phyloP scores from a whole-genome alignment of 768 basidiomycete species.

The Clathrus columnatus region DNA sequence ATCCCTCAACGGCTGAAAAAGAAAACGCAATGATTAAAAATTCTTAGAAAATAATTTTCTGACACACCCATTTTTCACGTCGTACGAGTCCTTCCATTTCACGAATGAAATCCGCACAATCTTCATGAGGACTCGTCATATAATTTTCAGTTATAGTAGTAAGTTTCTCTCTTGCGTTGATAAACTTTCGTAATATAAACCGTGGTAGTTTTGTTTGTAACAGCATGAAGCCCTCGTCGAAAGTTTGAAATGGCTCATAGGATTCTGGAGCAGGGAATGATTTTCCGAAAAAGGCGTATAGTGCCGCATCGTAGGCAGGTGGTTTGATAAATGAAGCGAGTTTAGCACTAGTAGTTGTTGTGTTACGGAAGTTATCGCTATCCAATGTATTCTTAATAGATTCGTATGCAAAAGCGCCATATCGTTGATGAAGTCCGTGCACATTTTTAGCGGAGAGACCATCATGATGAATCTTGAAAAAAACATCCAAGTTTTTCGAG shows the following conservation, averaged over 20 bases:
- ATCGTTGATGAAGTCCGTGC: constrained; percentile 9
- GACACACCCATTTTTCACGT: not conserved
- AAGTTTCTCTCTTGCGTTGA: constrained; percentile 13
- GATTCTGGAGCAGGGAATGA: constrained; percentile 13
- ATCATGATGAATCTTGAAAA: constrained; percentile 13
- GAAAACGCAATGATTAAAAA: not conserved
- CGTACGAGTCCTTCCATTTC: not conserved
- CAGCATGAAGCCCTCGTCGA: constrained; percentile 17
- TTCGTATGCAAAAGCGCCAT: constrained; percentile 8
- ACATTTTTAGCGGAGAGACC: constrained; percentile 12
- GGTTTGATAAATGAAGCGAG: constrained; percentile 13
- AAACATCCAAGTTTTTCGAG: constrained; percentile 9
- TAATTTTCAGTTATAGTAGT: constrained; percentile 1
- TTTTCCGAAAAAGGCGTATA: constrained; percentile 16
- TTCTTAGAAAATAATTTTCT: not conserved
- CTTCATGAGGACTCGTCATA: not conserved
- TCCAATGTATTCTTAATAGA: constrained; percentile 2
- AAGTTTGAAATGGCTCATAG: constrained; percentile 13
- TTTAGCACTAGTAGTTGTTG: too few relatives aligned
- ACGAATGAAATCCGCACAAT: not conserved
- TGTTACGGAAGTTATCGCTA: not conserved
- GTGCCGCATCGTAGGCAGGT: constrained; percentile 15
- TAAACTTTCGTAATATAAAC: constrained; percentile 12
- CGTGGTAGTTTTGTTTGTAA: constrained; percentile 14
- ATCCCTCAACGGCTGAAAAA: constrained; percentile 11